Evolutionary conservation across 2,329 filamentous ascomycete species (phyloP), one percentile per base, ranked within the genome.

Genomic region (Verticillium dahliae): DNA sequence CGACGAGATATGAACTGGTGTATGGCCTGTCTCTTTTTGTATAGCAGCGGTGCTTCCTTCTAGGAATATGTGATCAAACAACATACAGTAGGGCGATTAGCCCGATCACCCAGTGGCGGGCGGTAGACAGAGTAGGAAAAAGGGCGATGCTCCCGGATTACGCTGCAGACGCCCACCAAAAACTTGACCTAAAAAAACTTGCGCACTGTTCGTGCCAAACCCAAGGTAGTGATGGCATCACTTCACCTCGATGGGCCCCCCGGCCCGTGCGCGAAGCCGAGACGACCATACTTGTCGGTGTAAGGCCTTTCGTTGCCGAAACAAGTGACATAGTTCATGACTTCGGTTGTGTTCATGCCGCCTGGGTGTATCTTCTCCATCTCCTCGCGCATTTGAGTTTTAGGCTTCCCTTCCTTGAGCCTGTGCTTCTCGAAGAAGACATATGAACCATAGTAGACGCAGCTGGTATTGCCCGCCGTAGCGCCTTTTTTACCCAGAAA

Each of bases 351-450:
- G 45, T 69, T 65, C 11, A 75, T 66, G 13, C 73, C 74, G 5
- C 57, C 34, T 0, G 67, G 67, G 62, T 75, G 69, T 2, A 65
- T 61, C 15, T 66, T 61, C 69, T 86, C 82, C 81, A 86, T 85
- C 61, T 81, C 78, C 63, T 74, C 58, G 13, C 83, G 72, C 67
- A 79, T 77, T 67, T 80, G 76, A 18, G 70, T 76, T 74, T 86
- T 86, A 55, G 78, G 73, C 70, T 82, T 85, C 0, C 74, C 72
- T 59, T 82, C 74, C 67, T 76, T 76, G 60, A 86, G 71, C 15
- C 83, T 72, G 65, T 81, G 64, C 74, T 86, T 87, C 73, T 87
- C 83, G 66, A 87, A 87, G 69, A 80, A 85, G 22, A 84, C 77
- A 67, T 86, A 87, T 0, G 74, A 76, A 3, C 77, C 78, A 65